Base-by-base conservation (phyloP, 2,329 filamentous ascomycete genomes). In the Orbilia blumenaviensis region DNA sequence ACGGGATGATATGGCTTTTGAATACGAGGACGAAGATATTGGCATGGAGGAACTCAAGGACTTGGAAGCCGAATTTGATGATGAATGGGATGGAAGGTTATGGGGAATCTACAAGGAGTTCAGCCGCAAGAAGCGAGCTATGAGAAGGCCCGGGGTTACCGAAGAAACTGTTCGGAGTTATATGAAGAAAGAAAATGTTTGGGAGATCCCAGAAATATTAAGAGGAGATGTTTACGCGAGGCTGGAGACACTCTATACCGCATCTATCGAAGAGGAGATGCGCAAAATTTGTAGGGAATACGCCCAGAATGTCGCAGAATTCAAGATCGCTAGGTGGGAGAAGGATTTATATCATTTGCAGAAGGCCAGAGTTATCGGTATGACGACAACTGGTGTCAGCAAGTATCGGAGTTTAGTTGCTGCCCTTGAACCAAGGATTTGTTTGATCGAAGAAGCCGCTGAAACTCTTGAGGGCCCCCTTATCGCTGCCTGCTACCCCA, bases 371-470 rank as follows among this genome's bases (percentile, higher is more conserved):
- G 81, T 91, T 25, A 86, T 91, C 61, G 89, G 89, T 7, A 86
- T 90, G 85, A 96, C 93, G 0, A 93, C 91, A 0, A 96, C 93
- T 0, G 92, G 92, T 0, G 81, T 96, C 7, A 90, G 89, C 82
- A 96, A 96, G 79, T 94, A 95, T 77, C 88, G 92, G 2, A 88
- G 87, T 0, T 84, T 94, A 1, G 84, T 96, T 21, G 85, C 89
- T 0, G 87, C 88, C 1, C 81, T 94, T 3, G 85, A 87, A 27
- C 91, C 92, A 0, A 88, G 85, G 23, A 85, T 92, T 2, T 85
- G 94, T 12, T 83, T 96, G 38, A 89, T 96, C 56, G 91, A 95
- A 84, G 91, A 95, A 83, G 91, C 91, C 0, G 92, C 92, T 0
- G 92, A 96, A 81, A 91, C 90, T 0, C 86, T 89, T 4, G 90